Evolutionary conservation across 805 yeast genomes (phyloP), one percentile per base, ranked within the genome.

Genomic region (Cyberlindnera japonica): DNA sequence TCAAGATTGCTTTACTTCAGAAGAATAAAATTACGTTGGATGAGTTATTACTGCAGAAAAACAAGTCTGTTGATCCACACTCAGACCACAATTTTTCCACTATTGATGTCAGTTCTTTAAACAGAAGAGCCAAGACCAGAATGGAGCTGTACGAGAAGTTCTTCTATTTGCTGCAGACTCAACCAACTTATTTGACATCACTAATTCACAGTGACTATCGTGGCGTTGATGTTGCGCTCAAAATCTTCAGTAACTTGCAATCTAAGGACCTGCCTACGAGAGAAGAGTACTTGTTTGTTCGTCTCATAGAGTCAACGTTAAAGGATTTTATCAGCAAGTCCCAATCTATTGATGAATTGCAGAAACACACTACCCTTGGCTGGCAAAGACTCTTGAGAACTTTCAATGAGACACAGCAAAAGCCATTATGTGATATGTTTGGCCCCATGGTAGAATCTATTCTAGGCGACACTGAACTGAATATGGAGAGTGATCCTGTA

Each of bases 101-200:
- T 2, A 46, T 55, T 37, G 61, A 57, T 32, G 53, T 58, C 13
- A 41, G 50, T 10, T 55, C 63, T 3, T 44, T 59, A 40, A 54
- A 59, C 38, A 55, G 57, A 27, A 49, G 54, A 6, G 56, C 75
- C 10, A 66, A 71, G 43, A 69, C 69, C 18, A 69, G 86, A 44
- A 67, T 80, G 37, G 89, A 81, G 45, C 61, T 77, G 1, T 85
- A 83, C 60, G 96, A 83, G 51, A 83, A 85, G 17, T 56, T 91
- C 37, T 81, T 93, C 50, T 93, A 83, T 55, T 63, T 91, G 19
- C 61, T 93, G 32, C 98, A 93, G 58, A 84, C 95, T 0, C 87
- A 86, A 53, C 85, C 95, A 0, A 58, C 61, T 1, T 91, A 91
- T 54, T 71, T 90, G 55, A 69, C 79, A 2, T 63, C 77, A 12